Percentiles rank a stretch among this genome's conserved stretches.
phyloP scores from a whole-genome alignment of 2,329 filamentous ascomycete species.

The Camptophora hylomeconis region DNA sequence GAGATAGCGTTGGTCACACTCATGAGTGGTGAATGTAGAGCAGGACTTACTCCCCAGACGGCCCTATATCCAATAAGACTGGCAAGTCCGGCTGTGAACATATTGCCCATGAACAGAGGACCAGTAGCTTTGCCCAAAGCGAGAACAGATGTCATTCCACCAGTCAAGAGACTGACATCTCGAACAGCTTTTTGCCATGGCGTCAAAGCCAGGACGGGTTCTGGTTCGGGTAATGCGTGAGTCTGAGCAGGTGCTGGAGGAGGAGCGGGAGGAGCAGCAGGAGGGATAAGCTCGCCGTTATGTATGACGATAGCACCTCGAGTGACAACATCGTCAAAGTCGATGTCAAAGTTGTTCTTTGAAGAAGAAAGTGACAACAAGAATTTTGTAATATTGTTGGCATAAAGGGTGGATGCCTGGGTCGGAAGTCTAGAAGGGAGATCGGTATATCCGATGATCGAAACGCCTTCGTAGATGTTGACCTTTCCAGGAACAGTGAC shows the following conservation, averaged over 20 bases:
- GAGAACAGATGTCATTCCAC: conserved; percentile 62
- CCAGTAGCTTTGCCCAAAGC: conserved; percentile 69
- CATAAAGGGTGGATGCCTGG: conserved; percentile 80
- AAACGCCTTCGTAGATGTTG: conserved; percentile 60
- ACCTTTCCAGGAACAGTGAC: conserved; percentile 63
- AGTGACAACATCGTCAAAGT: conserved; percentile 73
- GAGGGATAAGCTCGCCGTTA: conserved; percentile 62
- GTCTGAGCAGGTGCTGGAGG: conserved; percentile 38
- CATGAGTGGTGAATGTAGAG: conserved; percentile 81
- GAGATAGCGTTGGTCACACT: conserved; percentile 89
- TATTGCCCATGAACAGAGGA: conserved; percentile 76
- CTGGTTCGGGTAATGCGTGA: too few relatives aligned
- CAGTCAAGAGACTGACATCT: conserved; percentile 62
- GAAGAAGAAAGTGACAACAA: conserved; percentile 68
- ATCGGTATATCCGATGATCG: conserved; percentile 84
- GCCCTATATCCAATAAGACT: conserved; percentile 78
- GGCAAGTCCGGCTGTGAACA: conserved; percentile 72
- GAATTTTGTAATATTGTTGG: conserved; percentile 86
- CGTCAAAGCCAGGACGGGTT: conserved; percentile 54
- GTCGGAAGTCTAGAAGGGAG: conserved; percentile 75
- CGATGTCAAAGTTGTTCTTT: conserved; percentile 66
- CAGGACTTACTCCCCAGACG: conserved; percentile 74
- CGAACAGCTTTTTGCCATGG: conserved; percentile 71
- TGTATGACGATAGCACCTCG: conserved; percentile 72
- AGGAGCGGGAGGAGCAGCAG: conserved; percentile 55